Conservation (phyloP, 306 rosid species). For the Citrullus amarus region DNA sequence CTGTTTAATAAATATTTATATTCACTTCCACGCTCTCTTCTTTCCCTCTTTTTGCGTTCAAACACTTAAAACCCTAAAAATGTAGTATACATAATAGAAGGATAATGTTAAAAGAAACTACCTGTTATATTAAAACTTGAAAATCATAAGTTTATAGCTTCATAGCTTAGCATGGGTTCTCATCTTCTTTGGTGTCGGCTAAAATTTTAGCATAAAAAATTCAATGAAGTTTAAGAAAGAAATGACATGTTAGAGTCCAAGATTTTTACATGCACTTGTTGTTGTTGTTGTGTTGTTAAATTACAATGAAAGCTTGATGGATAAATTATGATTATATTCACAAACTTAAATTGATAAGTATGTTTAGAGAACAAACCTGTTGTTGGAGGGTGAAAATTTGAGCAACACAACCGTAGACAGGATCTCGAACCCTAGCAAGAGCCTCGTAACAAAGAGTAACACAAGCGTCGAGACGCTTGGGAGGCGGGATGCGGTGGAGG, state of each 20-base stretch:
- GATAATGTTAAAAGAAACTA: neutral
- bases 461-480: conserved; percentile 63
- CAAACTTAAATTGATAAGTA: neutral
- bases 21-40: neutral
- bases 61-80: neutral
- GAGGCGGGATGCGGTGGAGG: conserved; percentile 45
- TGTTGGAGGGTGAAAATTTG: conserved; percentile 85
- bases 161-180: no score
- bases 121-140: neutral
- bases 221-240: no score
- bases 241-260: no score
- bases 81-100: neutral
- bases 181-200: no score
- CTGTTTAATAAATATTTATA: neutral
- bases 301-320: neutral
- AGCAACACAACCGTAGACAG: conserved; percentile 72
- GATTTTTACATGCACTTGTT: no score
- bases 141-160: neutral
- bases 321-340: no score
- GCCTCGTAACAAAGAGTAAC: conserved; percentile 81
- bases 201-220: no score
- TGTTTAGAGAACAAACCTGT: conserved; percentile 32
- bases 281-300: neutral
- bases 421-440: conserved; percentile 67
- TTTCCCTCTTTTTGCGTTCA: neutral